Evolutionary conservation across 768 basidiomycete genomes (phyloP), one percentile per base, ranked within the genome.

Genomic region (Xerocomellus dryophilus): DNA sequence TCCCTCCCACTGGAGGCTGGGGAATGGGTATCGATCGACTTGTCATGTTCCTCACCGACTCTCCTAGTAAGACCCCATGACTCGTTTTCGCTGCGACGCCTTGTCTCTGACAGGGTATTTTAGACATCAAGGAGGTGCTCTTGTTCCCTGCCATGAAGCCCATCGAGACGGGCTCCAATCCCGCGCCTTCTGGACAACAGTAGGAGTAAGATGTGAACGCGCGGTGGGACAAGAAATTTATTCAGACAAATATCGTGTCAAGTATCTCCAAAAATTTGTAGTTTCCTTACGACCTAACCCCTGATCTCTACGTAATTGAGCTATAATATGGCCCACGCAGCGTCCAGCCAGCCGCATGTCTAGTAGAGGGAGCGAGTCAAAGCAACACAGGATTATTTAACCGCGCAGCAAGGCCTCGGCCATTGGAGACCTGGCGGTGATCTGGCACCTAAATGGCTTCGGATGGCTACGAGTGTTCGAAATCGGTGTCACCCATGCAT

Each of bases 71-170:
- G 86, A 18, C 47, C 65, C 14, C 20, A 9, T 18, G 0, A 7
- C 14, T 17, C 21, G 21, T 35, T n/a, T 44, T 27, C 20, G 14
- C n/a, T 29, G 18, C 4, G 27, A 10, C 3, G 8, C 5, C 10
- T 27, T 12, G 10, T 32, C 43, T 50, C 60, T 63, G 31, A 61
- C 41, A 20, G 42, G 4, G 7, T 10, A 10, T 50, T 50, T 11
- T 63, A 92, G 90, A 97, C 67, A 95, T 96, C 80, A 98, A 98
- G 81, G 94, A 96, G 69, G 94, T 98, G 34, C 74, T 98, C 35
- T 73, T 96, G 41, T 98, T 98, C 90, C 93, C 94, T 18, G 95
- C 94, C 2, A 97, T 98, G 94, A 92, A 93, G 81, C 94, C 93
- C 7, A 73, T 81, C 34, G 85, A 86, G 51, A 78, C 73, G 1